Base-by-base conservation (phyloP, 2,329 filamentous ascomycete genomes). In the Geosmithia morbida region DNA sequence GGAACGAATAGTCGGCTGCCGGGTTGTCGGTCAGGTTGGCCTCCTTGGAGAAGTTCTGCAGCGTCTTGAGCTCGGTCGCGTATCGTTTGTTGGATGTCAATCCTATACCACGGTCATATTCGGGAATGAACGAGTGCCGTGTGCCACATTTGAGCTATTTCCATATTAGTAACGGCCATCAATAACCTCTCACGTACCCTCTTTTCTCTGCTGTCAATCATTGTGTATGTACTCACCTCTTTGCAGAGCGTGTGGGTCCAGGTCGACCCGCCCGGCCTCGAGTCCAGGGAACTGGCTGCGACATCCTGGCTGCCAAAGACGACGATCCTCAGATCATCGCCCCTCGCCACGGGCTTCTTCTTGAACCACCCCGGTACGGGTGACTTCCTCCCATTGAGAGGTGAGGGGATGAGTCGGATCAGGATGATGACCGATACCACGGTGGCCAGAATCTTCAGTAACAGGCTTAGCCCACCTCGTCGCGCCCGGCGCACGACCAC, bases 51-150 rank as follows among this genome's bases (percentile, higher is more conserved):
- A 61, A 50, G 18, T 59, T 57, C 13, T 65, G 55, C 8, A 72
- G 53, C 2, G 65, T 70, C 1, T 62, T 59, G 0, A 63, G 48
- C 44, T 57, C 53, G 29, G 53, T 48, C 37, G 71, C 77, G 46
- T 80, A 82, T 6, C 74, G 57, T 30, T 62, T 53, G 51, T 71
- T 88, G 51, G 69, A 71, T 2, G 62, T 82, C 30, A 75, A 66
- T 11, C 56, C 62, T 19, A 44, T 75, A 67, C 19, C 79, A n/a
- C 63, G 71, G 44, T 60, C 56, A 11, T 53, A 53, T 2, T 52
- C 47, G 2, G 72, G 72, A 1, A 73, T 59, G 47, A 71, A 65
- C 1, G 71, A 74, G 18, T 70, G 52, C 45, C 73, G 62, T 1
- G 61, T 63, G 16, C 62, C 61, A 57, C 72, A 77, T 22, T 61